phyloP scores from a whole-genome alignment of 169 alveolate species.

The Plasmodium gallinaceum region DNA sequence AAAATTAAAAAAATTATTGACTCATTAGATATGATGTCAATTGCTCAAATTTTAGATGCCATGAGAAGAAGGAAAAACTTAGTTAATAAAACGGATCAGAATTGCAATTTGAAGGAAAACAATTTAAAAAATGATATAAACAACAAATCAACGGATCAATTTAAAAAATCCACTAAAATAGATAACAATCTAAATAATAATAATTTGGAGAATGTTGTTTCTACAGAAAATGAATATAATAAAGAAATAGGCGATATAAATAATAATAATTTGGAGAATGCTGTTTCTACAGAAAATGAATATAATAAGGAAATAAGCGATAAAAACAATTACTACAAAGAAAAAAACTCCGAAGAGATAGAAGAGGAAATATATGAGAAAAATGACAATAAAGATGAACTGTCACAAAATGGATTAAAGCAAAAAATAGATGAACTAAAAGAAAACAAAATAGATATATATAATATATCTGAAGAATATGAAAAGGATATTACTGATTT shows the following conservation, averaged over 20 bases:
- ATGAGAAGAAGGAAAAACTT: conserved; percentile 46
- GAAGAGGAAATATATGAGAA: not conserved
- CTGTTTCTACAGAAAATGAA: not conserved
- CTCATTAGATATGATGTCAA: conserved; percentile 69
- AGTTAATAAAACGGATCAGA: not conserved
- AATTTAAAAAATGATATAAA: not conserved
- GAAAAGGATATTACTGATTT: conserved; percentile 58
- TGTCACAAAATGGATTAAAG: not conserved
- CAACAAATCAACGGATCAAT: not conserved
- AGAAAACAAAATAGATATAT: not conserved
- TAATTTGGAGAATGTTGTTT: not conserved
- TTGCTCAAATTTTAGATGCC: conserved; percentile 78
- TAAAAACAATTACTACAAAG: not conserved
- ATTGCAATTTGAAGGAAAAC: not conserved
- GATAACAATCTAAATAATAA: not conserved
- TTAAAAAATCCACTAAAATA: not conserved
- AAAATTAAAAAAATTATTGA: conserved; percentile 48
- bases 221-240: not conserved
- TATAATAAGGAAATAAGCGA: not conserved
- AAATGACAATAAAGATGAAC: not conserved
- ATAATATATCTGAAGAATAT: conserved; percentile 16
- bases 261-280: not conserved
- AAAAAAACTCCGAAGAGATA: not conserved
- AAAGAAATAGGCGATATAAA: not conserved
- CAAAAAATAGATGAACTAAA: not conserved